These are phyloP conservation scores for Aureobasidium sp. DNA, from an alignment of 2,329 filamentous ascomycete genomes.

Conservation along the genomic window DNA sequence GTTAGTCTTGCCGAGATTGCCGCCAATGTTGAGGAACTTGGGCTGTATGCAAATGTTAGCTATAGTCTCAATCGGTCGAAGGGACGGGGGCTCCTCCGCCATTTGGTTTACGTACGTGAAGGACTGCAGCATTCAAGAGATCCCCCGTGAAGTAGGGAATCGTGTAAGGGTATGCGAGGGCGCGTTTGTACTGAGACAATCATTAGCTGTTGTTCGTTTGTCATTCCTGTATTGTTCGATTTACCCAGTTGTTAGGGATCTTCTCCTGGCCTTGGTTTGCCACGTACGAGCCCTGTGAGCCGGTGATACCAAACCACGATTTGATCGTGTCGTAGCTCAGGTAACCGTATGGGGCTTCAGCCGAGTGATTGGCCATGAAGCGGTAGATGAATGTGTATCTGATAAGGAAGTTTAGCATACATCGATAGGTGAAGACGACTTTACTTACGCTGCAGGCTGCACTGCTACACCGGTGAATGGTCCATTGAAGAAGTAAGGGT, in stretches of 20 bases:
- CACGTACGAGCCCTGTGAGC: constrained; percentile 24
- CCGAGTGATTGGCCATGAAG: constrained; percentile 45
- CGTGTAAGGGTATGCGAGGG: constrained; percentile 34
- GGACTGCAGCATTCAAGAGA: constrained; percentile 13
- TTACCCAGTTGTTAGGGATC: constrained; percentile 44
- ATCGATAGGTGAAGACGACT: not conserved
- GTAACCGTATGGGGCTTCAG: constrained; percentile 39
- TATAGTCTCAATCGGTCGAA: no score
- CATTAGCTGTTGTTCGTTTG: not conserved
- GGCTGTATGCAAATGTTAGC: constrained; percentile 31
- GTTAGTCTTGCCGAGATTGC: constrained; percentile 38
- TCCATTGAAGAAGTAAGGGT: constrained; percentile 28
- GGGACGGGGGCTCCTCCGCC: no score
- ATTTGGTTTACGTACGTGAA: constrained; percentile 5
- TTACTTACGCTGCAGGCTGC: not conserved
- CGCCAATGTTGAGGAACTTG: constrained; percentile 37
- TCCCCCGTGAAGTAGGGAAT: constrained; percentile 33
- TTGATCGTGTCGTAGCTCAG: constrained; percentile 42
- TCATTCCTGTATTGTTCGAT: not conserved
- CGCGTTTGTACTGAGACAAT: constrained; percentile 30
- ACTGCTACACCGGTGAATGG: constrained; percentile 5
- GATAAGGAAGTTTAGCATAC: constrained; percentile 21
- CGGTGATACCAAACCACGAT: constrained; percentile 42
- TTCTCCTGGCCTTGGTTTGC: constrained; percentile 37
- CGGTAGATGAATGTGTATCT: constrained; percentile 38